These are phyloP conservation scores for Thelephora ganbajun DNA, from an alignment of 768 basidiomycete genomes.

Conservation along the genomic window DNA sequence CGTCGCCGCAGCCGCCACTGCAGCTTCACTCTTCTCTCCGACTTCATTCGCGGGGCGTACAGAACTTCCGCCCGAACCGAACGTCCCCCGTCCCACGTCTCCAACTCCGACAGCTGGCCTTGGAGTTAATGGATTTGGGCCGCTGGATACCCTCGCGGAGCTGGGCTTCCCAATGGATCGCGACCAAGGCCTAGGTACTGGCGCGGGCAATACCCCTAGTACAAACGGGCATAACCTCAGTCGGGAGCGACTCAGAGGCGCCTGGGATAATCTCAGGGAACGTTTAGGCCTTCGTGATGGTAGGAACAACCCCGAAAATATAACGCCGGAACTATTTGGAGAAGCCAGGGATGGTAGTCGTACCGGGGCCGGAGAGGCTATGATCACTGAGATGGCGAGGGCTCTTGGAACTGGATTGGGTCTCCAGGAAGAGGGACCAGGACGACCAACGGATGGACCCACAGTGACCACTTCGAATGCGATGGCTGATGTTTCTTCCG, in stretches of 20 bases:
- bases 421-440: constrained; percentile 5
- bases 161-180: constrained; percentile 6
- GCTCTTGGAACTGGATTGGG: constrained; percentile 62
- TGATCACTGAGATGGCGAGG: constrained; percentile 72
- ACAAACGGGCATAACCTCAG: constrained; percentile 8
- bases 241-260: constrained; percentile 38
- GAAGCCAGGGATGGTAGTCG: background rate
- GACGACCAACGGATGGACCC: background rate
- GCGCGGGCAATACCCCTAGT: background rate
- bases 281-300: constrained; percentile 36
- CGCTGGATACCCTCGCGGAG: constrained; percentile 16
- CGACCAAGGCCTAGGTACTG: background rate
- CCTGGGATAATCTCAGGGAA: constrained; percentile 58
- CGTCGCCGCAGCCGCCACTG: constrained; percentile 86
- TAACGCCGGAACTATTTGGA: background rate
- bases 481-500: constrained; percentile 1
- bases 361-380: constrained; percentile 34
- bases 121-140: constrained; percentile 14
- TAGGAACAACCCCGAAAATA: background rate
- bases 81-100: constrained; percentile 21
- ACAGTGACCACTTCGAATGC: constrained; percentile 6
- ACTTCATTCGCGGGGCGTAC: constrained; percentile 28
- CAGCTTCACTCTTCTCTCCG: constrained; percentile 60
- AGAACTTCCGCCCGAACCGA: constrained; percentile 8
- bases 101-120: constrained; percentile 27